Evolutionary conservation across 2,329 filamentous ascomycete species (phyloP).

Genomic region (Dactylellina drechsleri): DNA sequence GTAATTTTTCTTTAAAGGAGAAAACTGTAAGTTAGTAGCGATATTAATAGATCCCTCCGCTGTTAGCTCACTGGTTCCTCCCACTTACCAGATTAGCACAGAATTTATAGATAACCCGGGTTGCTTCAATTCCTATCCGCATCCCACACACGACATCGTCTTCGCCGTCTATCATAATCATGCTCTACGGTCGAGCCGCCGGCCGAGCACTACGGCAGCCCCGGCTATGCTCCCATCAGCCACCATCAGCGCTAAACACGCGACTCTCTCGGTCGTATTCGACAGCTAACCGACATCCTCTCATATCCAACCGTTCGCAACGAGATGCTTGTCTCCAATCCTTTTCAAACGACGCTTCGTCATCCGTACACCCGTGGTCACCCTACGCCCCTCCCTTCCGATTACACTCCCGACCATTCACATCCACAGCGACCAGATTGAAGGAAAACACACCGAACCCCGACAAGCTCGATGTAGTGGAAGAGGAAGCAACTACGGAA

Average conservation of each 20-base stretch:
- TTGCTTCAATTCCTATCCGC: too few relatives aligned
- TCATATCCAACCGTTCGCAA: slow-evolving; percentile 15
- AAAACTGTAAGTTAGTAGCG: too few relatives aligned
- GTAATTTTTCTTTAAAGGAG: neutral
- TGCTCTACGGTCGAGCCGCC: slow-evolving; percentile 47
- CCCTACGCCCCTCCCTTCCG: slow-evolving; percentile 57
- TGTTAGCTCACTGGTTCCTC: neutral
- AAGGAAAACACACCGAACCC: slow-evolving; percentile 59
- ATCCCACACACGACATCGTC: slow-evolving; percentile 5
- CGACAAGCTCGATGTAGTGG: slow-evolving; percentile 62
- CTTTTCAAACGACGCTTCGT: slow-evolving; percentile 13
- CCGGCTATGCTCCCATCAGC: neutral
- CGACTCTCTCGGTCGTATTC: slow-evolving; percentile 31
- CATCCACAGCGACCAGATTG: slow-evolving; percentile 59
- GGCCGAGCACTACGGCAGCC: slow-evolving; percentile 46
- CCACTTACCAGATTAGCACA: neutral
- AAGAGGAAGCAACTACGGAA: slow-evolving; percentile 60
- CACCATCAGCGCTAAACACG: slow-evolving; percentile 21
- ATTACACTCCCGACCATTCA: slow-evolving; percentile 61
- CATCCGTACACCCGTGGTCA: slow-evolving; percentile 42
- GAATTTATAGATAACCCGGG: neutral
- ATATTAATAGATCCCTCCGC: neutral
- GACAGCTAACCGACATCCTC: slow-evolving; percentile 24
- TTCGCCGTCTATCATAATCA: slow-evolving; percentile 6
- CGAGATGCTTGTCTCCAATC: slow-evolving; percentile 16